Conservation (phyloP, 306 rosid genomes). For the Cicer bijugum region DNA sequence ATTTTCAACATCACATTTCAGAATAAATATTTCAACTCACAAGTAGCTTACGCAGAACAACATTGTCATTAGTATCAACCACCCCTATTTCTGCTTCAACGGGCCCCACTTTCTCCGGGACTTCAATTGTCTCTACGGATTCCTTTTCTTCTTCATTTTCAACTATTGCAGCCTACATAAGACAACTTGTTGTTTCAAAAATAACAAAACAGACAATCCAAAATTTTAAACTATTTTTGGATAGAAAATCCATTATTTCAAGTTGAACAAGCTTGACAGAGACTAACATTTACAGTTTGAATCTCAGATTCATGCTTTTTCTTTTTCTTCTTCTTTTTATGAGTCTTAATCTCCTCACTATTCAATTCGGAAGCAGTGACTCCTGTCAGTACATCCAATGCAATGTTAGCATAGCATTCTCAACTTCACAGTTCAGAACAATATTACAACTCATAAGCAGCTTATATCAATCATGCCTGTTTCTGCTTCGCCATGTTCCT, state of each 20-base stretch:
- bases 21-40: conserved; percentile 65
- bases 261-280: background rate
- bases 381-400: no score
- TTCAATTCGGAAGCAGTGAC: no score
- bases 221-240: background rate
- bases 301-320: conserved; percentile 44
- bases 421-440: conserved; percentile 8
- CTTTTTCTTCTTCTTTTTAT: conserved; percentile 41
- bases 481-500: conserved; percentile 46
- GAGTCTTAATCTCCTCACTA: background rate
- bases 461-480: conserved; percentile 53
- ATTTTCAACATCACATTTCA: conserved; percentile 50
- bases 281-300: conserved; percentile 48
- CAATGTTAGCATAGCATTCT: no score
- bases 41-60: conserved; percentile 80
- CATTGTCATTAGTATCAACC: conserved; percentile 53
- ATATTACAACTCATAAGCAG: conserved; percentile 70
- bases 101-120: conserved; percentile 40
- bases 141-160: conserved; percentile 43
- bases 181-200: background rate
- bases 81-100: conserved; percentile 42
- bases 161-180: conserved; percentile 49
- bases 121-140: conserved; percentile 30
- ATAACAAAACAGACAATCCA: background rate
- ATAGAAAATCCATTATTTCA: background rate